These are phyloP conservation scores for Diaporthe sp. DNA, from an alignment of 2,329 filamentous ascomycete genomes.

Conservation along the genomic window DNA sequence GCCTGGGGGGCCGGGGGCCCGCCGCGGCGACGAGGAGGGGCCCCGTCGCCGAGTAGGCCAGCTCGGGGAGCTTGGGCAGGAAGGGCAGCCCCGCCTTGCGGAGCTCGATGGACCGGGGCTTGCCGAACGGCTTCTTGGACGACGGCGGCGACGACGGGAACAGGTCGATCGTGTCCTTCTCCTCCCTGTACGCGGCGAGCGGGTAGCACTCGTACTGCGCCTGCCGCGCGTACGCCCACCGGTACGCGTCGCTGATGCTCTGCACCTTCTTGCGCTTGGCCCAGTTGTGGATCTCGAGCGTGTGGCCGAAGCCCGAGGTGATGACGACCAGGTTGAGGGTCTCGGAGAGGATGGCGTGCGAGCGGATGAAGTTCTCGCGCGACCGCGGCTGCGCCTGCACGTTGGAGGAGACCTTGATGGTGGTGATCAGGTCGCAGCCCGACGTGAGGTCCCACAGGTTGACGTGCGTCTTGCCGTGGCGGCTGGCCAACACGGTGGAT, in stretches of 20 bases:
- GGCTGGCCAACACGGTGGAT: conserved; percentile 52
- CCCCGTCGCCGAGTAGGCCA: conserved; percentile 55
- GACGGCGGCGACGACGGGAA: conserved; percentile 46
- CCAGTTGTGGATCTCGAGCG: conserved; percentile 58
- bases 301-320: conserved; percentile 55
- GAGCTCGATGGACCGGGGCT: conserved; percentile 53
- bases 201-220: conserved; percentile 52
- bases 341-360: conserved; percentile 58
- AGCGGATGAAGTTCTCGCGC: conserved; percentile 59
- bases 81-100: conserved; percentile 52
- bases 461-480: conserved; percentile 49
- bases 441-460: conserved; percentile 47
- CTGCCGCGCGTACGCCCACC: conserved; percentile 54
- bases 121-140: conserved; percentile 54
- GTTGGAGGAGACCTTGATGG: conserved; percentile 56
- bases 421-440: conserved; percentile 43
- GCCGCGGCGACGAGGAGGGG: conserved; percentile 55
- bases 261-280: conserved; percentile 55
- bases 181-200: conserved; percentile 53
- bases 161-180: conserved; percentile 51
- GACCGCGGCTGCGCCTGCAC: conserved; percentile 54
- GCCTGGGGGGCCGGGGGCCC: conserved; percentile 55
- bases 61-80: conserved; percentile 55
- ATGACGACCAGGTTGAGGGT: conserved; percentile 54
- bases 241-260: conserved; percentile 53